Conservation (phyloP, 306 rosid species). For the Hippophae gyantsensis region DNA sequence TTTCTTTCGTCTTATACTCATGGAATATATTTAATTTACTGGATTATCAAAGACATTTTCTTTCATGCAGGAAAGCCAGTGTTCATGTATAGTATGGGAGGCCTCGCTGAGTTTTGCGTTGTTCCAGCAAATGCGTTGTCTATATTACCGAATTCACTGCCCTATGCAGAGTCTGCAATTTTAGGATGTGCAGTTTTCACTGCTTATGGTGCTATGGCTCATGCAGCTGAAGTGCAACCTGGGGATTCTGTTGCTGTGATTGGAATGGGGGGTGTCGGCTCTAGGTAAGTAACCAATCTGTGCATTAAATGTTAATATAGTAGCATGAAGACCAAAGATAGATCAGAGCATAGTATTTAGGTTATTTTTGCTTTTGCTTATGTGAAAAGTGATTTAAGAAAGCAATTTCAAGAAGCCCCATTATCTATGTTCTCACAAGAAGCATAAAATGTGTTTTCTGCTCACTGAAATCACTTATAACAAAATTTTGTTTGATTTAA, state of each 20-base stretch:
- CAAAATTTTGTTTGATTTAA: too few species aligned
- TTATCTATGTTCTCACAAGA: too few species aligned
- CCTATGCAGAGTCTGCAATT: slow-evolving; percentile 79
- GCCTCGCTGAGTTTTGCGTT: slow-evolving; percentile 95
- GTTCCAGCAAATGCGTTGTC: slow-evolving; percentile 80
- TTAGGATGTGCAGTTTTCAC: slow-evolving; percentile 98
- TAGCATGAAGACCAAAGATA: background rate
- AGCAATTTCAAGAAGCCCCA: too few species aligned
- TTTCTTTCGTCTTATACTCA: background rate
- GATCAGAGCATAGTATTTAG: too few species aligned
- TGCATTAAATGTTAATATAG: background rate
- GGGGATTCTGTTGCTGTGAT: slow-evolving; percentile 93
- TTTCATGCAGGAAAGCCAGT: slow-evolving; percentile 66
- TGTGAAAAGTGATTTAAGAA: too few species aligned
- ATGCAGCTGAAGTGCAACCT: slow-evolving; percentile 84
- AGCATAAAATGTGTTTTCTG: too few species aligned
- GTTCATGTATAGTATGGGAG: slow-evolving; percentile 93
- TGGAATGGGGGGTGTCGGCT: slow-evolving; percentile 93
- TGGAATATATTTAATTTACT: background rate
- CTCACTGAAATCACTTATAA: too few species aligned
- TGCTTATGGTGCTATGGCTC: slow-evolving; percentile 98
- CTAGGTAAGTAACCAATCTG: slow-evolving; percentile 44
- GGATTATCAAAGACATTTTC: slow-evolving; percentile 13
- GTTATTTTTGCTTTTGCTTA: too few species aligned
- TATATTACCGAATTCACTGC: slow-evolving; percentile 62